A percentile compares a stretch with the other conserved stretches of the same genome.
phyloP scores from a whole-genome alignment of 768 basidiomycete genomes.

The Russula ochroleuca region DNA sequence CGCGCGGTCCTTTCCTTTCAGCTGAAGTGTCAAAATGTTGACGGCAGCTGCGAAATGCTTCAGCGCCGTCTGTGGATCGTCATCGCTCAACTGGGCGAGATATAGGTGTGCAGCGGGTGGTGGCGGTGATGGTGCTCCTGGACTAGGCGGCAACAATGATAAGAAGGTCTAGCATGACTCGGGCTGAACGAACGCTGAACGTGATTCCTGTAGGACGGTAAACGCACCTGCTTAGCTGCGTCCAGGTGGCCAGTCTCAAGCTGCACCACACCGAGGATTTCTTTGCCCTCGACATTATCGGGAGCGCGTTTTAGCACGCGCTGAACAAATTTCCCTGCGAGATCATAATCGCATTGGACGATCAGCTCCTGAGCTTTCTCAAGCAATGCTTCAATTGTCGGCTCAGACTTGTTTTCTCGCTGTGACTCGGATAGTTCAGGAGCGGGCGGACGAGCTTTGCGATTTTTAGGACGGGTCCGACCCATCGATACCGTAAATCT shows the following conservation, averaged over 20 bases:
- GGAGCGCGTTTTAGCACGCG: constrained; percentile 65
- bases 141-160: constrained; percentile 55
- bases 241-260: constrained; percentile 78
- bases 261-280: constrained; percentile 74
- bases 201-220: not conserved
- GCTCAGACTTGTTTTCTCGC: constrained; percentile 38
- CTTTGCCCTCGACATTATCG: constrained; percentile 61
- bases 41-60: constrained; percentile 78
- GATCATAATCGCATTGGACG: constrained; percentile 78
- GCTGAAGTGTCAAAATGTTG: constrained; percentile 58
- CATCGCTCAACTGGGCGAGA: constrained; percentile 79
- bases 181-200: not conserved
- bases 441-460: constrained; percentile 29
- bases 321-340: constrained; percentile 67
- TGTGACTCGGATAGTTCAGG: constrained; percentile 33
- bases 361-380: constrained; percentile 80
- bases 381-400: constrained; percentile 43
- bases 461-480: constrained; percentile 34
- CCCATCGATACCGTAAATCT: constrained; percentile 30
- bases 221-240: constrained; percentile 59
- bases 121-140: constrained; percentile 54
- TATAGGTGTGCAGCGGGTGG: constrained; percentile 80
- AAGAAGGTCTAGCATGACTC: constrained; percentile 51
- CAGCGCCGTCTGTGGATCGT: constrained; percentile 69
- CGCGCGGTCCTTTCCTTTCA: constrained; percentile 71